A percentile compares a stretch with the other conserved stretches of the same genome.
phyloP scores from a whole-genome alignment of 768 basidiomycete genomes.

The Amanita jacksonii region DNA sequence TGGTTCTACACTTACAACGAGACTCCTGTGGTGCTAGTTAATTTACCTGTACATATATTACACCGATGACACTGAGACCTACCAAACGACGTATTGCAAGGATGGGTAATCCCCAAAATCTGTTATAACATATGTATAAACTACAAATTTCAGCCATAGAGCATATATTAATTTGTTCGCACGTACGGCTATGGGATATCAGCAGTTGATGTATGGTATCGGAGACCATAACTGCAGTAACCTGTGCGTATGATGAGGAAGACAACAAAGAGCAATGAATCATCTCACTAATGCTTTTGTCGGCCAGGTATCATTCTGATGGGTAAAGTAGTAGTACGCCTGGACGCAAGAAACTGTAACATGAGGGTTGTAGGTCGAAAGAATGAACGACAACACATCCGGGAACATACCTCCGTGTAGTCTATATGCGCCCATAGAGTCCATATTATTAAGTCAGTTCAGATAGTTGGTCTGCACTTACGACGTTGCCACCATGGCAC shows the following conservation, averaged over 20 bases:
- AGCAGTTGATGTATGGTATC: conserved; percentile 46
- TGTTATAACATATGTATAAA: conserved; percentile 39
- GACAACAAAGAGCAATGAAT: not conserved
- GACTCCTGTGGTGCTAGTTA: conserved; percentile 20
- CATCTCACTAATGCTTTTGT: conserved; percentile 36
- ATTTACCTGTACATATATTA: not conserved
- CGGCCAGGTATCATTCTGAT: conserved; percentile 41
- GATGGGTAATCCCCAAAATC: conserved; percentile 22
- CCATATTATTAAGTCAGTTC: not conserved
- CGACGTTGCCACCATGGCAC: conserved; percentile 38
- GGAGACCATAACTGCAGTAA: conserved; percentile 35
- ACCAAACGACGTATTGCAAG: conserved; percentile 33
- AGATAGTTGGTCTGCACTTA: conserved; percentile 21
- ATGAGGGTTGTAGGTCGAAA: conserved; percentile 1
- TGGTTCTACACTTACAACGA: conserved; percentile 21
- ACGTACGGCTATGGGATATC: conserved; percentile 40
- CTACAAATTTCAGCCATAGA: conserved; percentile 17
- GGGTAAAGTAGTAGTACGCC: conserved; percentile 43
- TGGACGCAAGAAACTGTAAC: conserved; percentile 45
- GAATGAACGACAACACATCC: not conserved
- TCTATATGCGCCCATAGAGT: conserved; percentile 18
- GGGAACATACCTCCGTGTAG: conserved; percentile 37
- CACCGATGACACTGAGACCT: conserved; percentile 12
- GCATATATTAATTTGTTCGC: not conserved
- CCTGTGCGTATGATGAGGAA: conserved; percentile 22